Evolutionary conservation across 2,329 filamentous ascomycete genomes (phyloP).

Genomic region (Colletotrichum sp.): DNA sequence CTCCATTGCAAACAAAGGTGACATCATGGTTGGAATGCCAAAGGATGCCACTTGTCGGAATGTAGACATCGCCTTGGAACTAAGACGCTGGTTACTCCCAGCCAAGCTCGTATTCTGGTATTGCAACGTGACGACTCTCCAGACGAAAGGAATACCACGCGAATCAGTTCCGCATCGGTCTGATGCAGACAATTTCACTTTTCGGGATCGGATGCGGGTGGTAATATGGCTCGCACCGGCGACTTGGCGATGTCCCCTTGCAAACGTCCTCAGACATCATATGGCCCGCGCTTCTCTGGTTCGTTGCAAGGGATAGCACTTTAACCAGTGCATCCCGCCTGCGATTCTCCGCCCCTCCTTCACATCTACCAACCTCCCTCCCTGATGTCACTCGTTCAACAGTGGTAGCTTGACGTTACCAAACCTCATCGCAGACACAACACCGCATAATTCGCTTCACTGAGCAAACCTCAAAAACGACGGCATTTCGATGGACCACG

Average conservation of each 20-base stretch:
- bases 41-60: background rate
- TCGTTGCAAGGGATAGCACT: background rate
- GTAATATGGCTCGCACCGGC: background rate
- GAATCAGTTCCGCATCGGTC: background rate
- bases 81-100: background rate
- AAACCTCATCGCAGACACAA: background rate
- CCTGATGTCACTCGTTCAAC: background rate
- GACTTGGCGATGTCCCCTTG: background rate
- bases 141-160: background rate
- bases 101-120: background rate
- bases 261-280: background rate
- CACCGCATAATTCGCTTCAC: background rate
- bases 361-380: background rate
- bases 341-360: background rate
- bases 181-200: background rate
- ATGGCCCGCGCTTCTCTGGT: background rate
- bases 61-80: background rate
- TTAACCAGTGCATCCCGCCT: background rate
- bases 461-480: background rate
- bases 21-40: background rate
- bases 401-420: background rate
- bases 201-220: background rate
- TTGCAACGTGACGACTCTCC: background rate
- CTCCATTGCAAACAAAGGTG: background rate
- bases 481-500: background rate